Evolutionary conservation across 768 basidiomycete genomes (phyloP), one percentile per base, ranked within the genome.

Genomic region (Pholiota molesta): DNA sequence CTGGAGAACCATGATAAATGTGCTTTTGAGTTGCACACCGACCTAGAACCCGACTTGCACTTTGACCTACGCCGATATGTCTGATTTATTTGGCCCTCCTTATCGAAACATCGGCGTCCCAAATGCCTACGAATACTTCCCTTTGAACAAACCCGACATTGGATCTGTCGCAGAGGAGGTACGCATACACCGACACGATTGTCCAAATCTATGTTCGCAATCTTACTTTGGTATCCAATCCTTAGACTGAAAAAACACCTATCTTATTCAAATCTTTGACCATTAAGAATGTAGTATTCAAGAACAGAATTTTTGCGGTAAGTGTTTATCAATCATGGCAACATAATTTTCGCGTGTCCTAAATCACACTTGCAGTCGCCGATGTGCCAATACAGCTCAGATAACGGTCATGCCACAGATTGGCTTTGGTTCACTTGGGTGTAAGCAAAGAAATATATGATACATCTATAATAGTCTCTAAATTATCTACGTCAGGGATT

Each of bases 341-440:
- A 52, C 16, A 17, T 55, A 17, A n/a, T 52, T 9, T 51, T 44
- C 28, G 16, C 29, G 23, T 14, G 13, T 60, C 19, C 47, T 56
- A 29, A 29, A 52, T 9, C 63, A 88, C 87, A 77, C 11, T 19
- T 33, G 13, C 35, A 58, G 57, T 29, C 90, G 11, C 90, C 90
- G 2, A 93, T 94, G 92, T 94, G 92, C 72, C 87, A 89, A 73
- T 95, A 94, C 75, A 89, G 87, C 60, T 80, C 86, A 9, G 83
- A 90, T 49, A 76, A 87, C 55, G 92, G 92, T 0, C 86, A 90
- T 67, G 85, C 87, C 3, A 92, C 92, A 1, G 89, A 93, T 64
- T 94, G 89, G 87, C 94, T 71, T 73, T 94, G 4, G 90, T 92
- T 17, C 91, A 94, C 69, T 79, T 91, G 35, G 90, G 90, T 1